These are phyloP conservation scores for Fusarium musae DNA, from an alignment of 2,329 filamentous ascomycete species.

Conservation along the genomic window DNA sequence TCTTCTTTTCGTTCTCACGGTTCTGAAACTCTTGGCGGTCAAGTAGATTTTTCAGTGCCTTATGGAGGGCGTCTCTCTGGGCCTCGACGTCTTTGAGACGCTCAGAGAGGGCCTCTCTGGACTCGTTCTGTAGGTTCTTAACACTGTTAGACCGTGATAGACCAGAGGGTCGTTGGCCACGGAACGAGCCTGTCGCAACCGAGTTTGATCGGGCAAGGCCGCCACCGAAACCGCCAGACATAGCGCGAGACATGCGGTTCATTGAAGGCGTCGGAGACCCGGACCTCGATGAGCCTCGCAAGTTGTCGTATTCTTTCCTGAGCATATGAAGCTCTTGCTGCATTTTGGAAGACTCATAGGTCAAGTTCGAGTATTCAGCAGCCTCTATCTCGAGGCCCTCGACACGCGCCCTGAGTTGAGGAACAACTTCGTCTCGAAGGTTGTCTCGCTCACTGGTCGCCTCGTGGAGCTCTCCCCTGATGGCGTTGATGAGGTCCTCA, in stretches of 20 bases:
- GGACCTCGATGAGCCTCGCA: slow-evolving; percentile 56
- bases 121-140: slow-evolving; percentile 63
- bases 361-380: slow-evolving; percentile 75
- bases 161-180: slow-evolving; percentile 51
- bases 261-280: slow-evolving; percentile 38
- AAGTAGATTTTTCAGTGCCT: slow-evolving; percentile 84
- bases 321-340: slow-evolving; percentile 85
- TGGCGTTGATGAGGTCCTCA: slow-evolving; percentile 86
- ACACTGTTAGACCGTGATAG: slow-evolving; percentile 71
- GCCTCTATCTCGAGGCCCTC: slow-evolving; percentile 83
- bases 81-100: slow-evolving; percentile 91
- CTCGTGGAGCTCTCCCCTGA: slow-evolving; percentile 83
- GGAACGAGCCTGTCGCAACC: slow-evolving; percentile 65
- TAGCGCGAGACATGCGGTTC: slow-evolving; percentile 45
- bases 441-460: slow-evolving; percentile 91
- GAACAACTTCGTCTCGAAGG: slow-evolving; percentile 87
- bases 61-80: slow-evolving; percentile 91
- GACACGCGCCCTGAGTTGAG: slow-evolving; percentile 78
- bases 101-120: slow-evolving; percentile 77
- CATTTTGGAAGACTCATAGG: slow-evolving; percentile 85
- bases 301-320: slow-evolving; percentile 71
- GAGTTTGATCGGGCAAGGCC: slow-evolving; percentile 75
- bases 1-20: slow-evolving; percentile 83
- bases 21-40: slow-evolving; percentile 88
- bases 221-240: slow-evolving; percentile 62